Evolutionary conservation across 192 early-diverging fungal species (phyloP).

Genomic region (Coemansia guatemalensis): DNA sequence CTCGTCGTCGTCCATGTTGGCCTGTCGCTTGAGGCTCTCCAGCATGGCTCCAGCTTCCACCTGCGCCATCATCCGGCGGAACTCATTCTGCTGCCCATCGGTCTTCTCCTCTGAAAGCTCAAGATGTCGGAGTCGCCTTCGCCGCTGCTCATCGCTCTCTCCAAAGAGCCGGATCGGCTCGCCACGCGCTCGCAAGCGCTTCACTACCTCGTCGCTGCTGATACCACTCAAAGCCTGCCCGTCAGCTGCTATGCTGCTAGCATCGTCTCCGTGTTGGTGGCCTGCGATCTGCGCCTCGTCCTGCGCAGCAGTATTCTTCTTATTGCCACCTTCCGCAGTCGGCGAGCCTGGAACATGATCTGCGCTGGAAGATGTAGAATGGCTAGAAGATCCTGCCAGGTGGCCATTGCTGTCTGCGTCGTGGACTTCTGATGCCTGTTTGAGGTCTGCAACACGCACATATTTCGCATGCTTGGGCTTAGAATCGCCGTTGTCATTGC

Average conservation of each 20-base stretch:
- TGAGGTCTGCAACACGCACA: conserved; percentile 77
- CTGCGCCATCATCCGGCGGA: conserved; percentile 75
- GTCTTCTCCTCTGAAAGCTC: conserved; percentile 81
- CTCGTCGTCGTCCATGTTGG: conserved; percentile 50
- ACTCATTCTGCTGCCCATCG: conserved; percentile 92
- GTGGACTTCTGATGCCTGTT: conserved; percentile 57
- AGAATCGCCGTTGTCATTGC: conserved; percentile 13
- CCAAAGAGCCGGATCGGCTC: conserved; percentile 93
- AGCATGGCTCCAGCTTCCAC: conserved; percentile 78
- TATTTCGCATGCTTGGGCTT: conserved; percentile 66
- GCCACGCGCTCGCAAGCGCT: conserved; percentile 79
- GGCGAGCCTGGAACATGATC: neutral
- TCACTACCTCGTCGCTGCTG: conserved; percentile 70
- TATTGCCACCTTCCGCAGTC: neutral
- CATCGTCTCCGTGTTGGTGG: neutral
- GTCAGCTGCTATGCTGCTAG: neutral
- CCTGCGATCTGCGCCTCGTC: conserved; percentile 1
- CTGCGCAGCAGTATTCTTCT: conserved; percentile 7
- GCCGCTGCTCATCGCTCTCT: conserved; percentile 79
- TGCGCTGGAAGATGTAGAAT: conserved; percentile 25
- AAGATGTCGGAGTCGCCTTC: conserved; percentile 73
- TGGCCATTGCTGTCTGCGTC: conserved; percentile 39
- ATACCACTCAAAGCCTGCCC: conserved; percentile 35
- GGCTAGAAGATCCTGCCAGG: too few relatives aligned
- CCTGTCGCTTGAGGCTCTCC: conserved; percentile 67